Base-by-base conservation (phyloP, 1,284 basidiomycete genomes). In the Cerrena zonata region DNA sequence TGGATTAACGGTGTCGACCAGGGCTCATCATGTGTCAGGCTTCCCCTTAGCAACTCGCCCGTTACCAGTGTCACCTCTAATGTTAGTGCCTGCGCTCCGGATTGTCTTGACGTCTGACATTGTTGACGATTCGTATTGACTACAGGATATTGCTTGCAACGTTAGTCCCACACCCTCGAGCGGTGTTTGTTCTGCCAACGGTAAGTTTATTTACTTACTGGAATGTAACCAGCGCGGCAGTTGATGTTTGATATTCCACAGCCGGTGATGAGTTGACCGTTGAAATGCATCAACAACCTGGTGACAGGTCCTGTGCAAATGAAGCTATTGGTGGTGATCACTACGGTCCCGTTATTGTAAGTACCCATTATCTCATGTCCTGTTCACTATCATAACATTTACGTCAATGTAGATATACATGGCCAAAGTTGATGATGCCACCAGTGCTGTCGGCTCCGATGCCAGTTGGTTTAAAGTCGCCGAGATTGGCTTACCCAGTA, bases 251-350 rank as follows among this genome's bases (percentile, higher is more conserved):
- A 13, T 13, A 42, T 5, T 23, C 15, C 15, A 40, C 48, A 75
- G 76, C 76, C 36, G 76, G 76, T 2, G 74, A 74, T 53, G 58
- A 55, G 13, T 66, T 77, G 39, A 74, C 74, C 7, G 76, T 79
- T 30, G 76, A 79, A 62, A 78, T 78, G 76, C 76, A 79, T 58
- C 74, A 76, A 60, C 75, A 78, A 58, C 72, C 73, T 1, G 65
- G 61, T 26, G 70, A 77, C 52, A 74, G 76, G 37, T 68, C 68
- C 4, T 79, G 77, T 55, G 62, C 67, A 5, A 71, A 69, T 52
- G 69, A 77, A 56, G 76, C 76, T 18, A 77, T 67, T 34, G 65
- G 64, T 30, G 41, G 41, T 5, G 21, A 42, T 15, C 41, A 42
- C 21, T 21, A 22, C 69, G 67, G 64, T 73, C 40, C 44, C 30